Percentiles rank a stretch among this genome's conserved stretches.
phyloP scores from a whole-genome alignment of 257 asterid genomes.

The Striga asiatica region DNA sequence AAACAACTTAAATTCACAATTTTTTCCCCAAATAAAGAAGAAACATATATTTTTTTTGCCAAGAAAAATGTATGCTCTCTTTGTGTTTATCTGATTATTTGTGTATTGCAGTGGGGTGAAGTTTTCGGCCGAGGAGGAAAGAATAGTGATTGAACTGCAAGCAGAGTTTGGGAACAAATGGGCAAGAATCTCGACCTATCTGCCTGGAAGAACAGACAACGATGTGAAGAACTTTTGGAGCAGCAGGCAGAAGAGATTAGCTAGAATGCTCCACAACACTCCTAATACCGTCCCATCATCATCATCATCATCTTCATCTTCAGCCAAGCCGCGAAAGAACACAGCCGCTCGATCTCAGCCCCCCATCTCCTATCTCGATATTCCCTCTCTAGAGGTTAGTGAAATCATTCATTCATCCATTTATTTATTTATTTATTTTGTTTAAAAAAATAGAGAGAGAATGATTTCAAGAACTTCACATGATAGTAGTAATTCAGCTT shows the following conservation, averaged over 20 bases:
- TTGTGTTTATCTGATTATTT: no score
- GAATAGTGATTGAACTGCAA: conserved; percentile 61
- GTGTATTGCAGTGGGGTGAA: conserved; percentile 53
- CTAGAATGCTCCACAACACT: conserved; percentile 48
- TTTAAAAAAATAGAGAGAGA: no score
- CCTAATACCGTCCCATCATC: no score
- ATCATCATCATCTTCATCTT: conserved; percentile 19
- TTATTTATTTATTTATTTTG: no score
- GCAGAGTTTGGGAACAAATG: conserved; percentile 83
- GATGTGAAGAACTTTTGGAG: conserved; percentile 97
- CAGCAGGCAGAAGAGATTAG: conserved; percentile 70
- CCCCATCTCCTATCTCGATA: conserved; percentile 10
- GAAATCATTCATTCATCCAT: neutral
- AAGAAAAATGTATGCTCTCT: neutral
- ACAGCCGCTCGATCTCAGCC: conserved; percentile 10
- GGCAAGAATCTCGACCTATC: conserved; percentile 70
- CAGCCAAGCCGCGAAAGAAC: conserved; percentile 19
- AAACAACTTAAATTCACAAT: no score
- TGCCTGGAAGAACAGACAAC: conserved; percentile 76
- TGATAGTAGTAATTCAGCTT: no score
- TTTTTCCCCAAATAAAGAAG: no score
- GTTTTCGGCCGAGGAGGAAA: conserved; percentile 79
- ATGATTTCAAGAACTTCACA: no score
- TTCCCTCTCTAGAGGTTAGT: conserved; percentile 30
- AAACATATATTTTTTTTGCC: no score